Base-by-base conservation (phyloP, 106 monocot species). In the Amphibolis antarctica region DNA sequence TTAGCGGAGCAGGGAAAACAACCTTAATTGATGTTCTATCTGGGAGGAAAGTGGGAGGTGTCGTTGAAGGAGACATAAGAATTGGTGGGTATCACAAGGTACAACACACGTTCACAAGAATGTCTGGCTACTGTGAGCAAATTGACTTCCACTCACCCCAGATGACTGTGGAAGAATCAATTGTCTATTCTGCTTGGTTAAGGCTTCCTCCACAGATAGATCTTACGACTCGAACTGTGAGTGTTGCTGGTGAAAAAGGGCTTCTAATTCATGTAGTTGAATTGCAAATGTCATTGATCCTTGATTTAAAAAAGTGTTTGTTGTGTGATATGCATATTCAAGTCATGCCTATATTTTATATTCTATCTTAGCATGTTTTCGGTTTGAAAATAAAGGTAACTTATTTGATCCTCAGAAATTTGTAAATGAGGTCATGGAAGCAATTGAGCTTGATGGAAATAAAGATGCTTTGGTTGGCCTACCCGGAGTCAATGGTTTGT, bases 11-110 rank as follows among this genome's bases (percentile, higher is more conserved):
- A n/a, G n/a, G n/a, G n/a, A n/a, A n/a, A 56, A 73, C 72, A n/a
- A 73, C 72, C 1, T 45, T 73, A 3, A 65, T 73, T 64, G 72
- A 73, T 54, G 65, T 73, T 46, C 72, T 73, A 11, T 64, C 72
- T n/a, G 72, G 72, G 27, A 64, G 72, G 57, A 73, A 73, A 31
- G 65, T 65, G 19, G 72, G 72, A 23, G 72, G 72, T 4, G 46
- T 23, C 20, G 65, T 73, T 31, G 65, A 73, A 29, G 72, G 72
- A 42, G 46, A 56, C 19, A 56, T 73, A 43, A 46, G 65, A 45
- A 73, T 73, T 21, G 46, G 46, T 10, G 72, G 72, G 9, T 65
- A 73, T 30, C 72, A 46, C 12, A 73, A 73, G 22, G 57, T 46
- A 24, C 72, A 73, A 57, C 42, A 56, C 5, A 65, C 72, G 43